These are phyloP conservation scores for Leccinum uliginosum DNA, from an alignment of 768 basidiomycete species.

Conservation along the genomic window DNA sequence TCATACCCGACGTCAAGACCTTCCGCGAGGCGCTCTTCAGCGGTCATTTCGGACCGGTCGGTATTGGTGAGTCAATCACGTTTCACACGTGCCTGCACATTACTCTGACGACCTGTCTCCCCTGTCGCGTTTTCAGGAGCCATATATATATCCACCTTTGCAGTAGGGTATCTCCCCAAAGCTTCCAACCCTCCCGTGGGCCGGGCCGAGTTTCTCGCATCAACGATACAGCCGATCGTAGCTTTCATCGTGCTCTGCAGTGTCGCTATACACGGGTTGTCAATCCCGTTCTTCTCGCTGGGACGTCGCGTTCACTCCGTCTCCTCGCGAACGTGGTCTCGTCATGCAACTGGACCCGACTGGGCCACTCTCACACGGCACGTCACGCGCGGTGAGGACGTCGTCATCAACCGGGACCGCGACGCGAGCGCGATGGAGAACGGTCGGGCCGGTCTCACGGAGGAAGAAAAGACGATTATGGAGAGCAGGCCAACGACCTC, in stretches of 20 bases:
- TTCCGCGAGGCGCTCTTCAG: conserved; percentile 90
- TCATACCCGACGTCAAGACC: conserved; percentile 96
- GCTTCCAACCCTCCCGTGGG: conserved; percentile 42
- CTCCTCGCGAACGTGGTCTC: conserved; percentile 83
- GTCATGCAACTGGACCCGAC: conserved; percentile 68
- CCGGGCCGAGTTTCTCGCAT: conserved; percentile 62
- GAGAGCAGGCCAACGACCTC: conserved; percentile 24
- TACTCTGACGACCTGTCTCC: not conserved
- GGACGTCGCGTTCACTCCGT: conserved; percentile 82
- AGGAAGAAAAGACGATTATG: conserved; percentile 27
- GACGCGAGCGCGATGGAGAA: conserved; percentile 46
- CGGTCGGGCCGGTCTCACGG: conserved; percentile 32
- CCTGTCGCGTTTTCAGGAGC: conserved; percentile 48
- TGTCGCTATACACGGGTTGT: conserved; percentile 83
- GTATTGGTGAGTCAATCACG: conserved; percentile 47
- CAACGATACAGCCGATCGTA: conserved; percentile 87
- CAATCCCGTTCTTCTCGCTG: conserved; percentile 92
- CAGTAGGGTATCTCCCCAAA: conserved; percentile 54
- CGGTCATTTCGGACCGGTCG: conserved; percentile 93
- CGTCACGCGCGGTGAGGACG: conserved; percentile 66
- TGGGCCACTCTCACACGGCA: conserved; percentile 79
- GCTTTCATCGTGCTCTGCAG: conserved; percentile 93
- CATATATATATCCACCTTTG: conserved; percentile 88
- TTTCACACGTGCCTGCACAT: not conserved
- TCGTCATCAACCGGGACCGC: conserved; percentile 81